Percentiles rank a stretch among this genome's conserved stretches.
These are phyloP conservation scores for Diaporthe ilicicola DNA, from an alignment of 2,329 filamentous ascomycete species.

Conservation along the genomic window DNA sequence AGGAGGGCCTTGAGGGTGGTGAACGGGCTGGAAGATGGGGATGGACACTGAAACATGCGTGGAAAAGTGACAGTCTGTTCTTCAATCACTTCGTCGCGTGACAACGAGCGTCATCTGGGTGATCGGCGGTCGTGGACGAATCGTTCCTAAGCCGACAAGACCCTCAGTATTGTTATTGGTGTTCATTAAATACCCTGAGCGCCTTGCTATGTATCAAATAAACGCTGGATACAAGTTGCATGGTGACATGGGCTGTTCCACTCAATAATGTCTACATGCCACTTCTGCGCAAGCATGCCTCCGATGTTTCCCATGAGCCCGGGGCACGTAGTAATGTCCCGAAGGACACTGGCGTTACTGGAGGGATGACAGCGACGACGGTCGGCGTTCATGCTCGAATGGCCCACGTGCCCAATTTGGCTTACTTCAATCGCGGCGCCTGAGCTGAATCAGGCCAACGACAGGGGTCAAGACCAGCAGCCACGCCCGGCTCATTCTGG, in stretches of 20 bases:
- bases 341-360: background rate
- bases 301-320: background rate
- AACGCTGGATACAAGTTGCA: background rate
- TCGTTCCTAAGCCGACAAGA: background rate
- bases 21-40: conserved; percentile 51
- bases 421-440: background rate
- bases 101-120: background rate
- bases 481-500: background rate
- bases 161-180: background rate
- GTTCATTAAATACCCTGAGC: conserved; percentile 1
- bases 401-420: background rate
- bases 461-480: background rate
- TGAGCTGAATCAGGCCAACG: background rate
- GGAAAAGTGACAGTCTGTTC: background rate
- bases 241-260: background rate
- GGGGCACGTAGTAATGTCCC: background rate
- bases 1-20: conserved; percentile 71
- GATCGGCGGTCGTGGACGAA: background rate
- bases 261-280: background rate
- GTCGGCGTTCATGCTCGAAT: too few species aligned
- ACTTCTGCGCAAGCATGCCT: background rate
- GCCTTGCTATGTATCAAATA: conserved; percentile 1
- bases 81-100: background rate
- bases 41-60: conserved; percentile 17
- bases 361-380: background rate